Percentiles rank a stretch among this genome's conserved stretches.
Conservation (phyloP, 176 grass and related monocot genomes). For the Cenchrus purpureus region DNA sequence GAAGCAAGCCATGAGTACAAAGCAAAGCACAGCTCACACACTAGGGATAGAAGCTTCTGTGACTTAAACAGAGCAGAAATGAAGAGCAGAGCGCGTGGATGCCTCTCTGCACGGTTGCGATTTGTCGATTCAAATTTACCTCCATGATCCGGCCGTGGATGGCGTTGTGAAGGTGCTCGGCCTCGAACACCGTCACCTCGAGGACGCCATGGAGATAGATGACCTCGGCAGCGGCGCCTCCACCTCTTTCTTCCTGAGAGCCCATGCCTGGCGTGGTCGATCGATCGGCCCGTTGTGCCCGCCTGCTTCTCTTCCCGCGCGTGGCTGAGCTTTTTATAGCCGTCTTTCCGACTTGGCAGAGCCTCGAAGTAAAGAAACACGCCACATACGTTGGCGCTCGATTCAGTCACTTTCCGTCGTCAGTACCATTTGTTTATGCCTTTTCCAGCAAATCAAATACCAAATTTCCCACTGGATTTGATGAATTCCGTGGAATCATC, state of each 20-base stretch:
- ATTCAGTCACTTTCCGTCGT: slow-evolving; percentile 28
- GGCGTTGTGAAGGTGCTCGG: slow-evolving; percentile 63
- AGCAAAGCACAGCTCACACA: slow-evolving; percentile 30
- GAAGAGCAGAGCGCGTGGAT: background rate
- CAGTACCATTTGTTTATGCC: background rate
- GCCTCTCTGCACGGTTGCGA: background rate
- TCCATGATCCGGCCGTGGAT: slow-evolving; percentile 56
- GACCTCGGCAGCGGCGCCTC: background rate
- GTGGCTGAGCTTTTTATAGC: slow-evolving; percentile 36
- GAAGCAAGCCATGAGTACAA: slow-evolving; percentile 55
- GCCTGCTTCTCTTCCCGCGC: background rate
- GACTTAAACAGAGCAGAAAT: background rate
- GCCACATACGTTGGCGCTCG: slow-evolving; percentile 14
- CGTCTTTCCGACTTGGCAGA: background rate
- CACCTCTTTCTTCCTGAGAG: slow-evolving; percentile 7
- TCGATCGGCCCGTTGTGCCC: slow-evolving; percentile 9
- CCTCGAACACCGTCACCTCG: slow-evolving; percentile 73
- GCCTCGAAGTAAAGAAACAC: slow-evolving; percentile 27
- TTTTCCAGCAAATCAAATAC: slow-evolving; percentile 26
- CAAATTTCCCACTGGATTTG: slow-evolving; percentile 5
- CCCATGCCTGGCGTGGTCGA: slow-evolving; percentile 23
- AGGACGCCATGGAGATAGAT: slow-evolving; percentile 79
- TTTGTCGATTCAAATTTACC: slow-evolving; percentile 10
- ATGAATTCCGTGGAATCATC: slow-evolving; percentile 1
- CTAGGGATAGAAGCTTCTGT: background rate